Base-by-base conservation (phyloP, 2,329 filamentous ascomycete species). In the Penicillium verrucosum region DNA sequence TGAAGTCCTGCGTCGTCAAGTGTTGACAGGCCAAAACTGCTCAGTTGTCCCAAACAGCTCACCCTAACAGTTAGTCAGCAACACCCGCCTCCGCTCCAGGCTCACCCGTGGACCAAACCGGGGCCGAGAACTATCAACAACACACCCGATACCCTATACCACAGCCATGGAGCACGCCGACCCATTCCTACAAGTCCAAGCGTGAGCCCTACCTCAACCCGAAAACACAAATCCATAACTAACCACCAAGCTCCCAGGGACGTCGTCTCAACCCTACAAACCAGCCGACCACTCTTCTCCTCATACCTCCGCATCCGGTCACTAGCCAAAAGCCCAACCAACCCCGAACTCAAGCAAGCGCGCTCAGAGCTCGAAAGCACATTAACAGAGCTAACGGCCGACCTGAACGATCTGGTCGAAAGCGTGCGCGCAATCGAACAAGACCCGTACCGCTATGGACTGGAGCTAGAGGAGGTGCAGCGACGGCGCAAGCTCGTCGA, bases 241-340 rank as follows among this genome's bases (percentile, higher is more conserved):
- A 58, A 59, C 16, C 11, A 32, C 29, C 14, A 9, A 34, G 1
- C 49, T 44, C 27, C 57, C 72, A 96, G 92, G 77, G 94, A 99
- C 77, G 90, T 97, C 65, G 87, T 96, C 64, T 79, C 86, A 61
- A 89, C 95, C 59, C 86, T 99, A 62, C 83, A 88, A 63, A 85
- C 85, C 14, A 89, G 90, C 51, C 88, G 93, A 10, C 88, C 92
- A 51, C 86, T 97, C 56, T 97, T 97, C 81, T 87, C 89, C 62
- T 97, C 92, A 16, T 99, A 96, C 80, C 84, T 96, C 42, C 93
- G 94, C 71, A 99, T 99, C 77, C 90, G 92, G 70, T 94, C 92
- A 44, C 87, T 96, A 27, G 84, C 87, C 57, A 87, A 87, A 40
- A 83, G 85, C 9, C 78, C 87, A 14, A 81, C 81, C 42, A 92